Evolutionary conservation across 2,329 filamentous ascomycete species (phyloP).

Genomic region (Aspergillus neoniger): DNA sequence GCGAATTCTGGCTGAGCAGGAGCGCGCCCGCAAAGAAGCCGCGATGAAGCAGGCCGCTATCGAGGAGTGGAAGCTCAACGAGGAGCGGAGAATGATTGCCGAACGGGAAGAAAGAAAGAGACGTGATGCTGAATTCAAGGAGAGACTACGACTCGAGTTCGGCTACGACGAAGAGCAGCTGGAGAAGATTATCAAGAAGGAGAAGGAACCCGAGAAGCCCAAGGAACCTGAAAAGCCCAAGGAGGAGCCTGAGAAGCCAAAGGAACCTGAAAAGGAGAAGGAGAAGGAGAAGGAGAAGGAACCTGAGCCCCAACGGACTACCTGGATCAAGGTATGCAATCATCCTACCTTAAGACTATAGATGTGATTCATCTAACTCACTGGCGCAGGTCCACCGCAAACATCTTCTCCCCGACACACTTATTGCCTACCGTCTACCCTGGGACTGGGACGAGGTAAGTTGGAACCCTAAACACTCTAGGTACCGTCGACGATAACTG

Average conservation of each 20-base stretch:
- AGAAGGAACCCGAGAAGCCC: constrained; percentile 28
- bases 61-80: constrained; percentile 38
- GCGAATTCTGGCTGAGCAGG: constrained; percentile 40
- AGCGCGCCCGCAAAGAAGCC: constrained; percentile 32
- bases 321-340: constrained; percentile 47
- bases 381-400: constrained; percentile 45
- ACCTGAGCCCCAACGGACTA: constrained; percentile 30
- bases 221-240: constrained; percentile 22
- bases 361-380: constrained; percentile 17
- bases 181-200: constrained; percentile 43
- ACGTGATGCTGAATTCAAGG: constrained; percentile 37
- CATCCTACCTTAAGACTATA: too few species aligned
- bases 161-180: constrained; percentile 46
- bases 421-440: constrained; percentile 48
- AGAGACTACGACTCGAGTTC: constrained; percentile 43
- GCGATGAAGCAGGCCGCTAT: constrained; percentile 46
- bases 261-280: constrained; percentile 37
- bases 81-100: constrained; percentile 29
- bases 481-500: not conserved
- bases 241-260: constrained; percentile 42
- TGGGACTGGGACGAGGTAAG: constrained; percentile 53
- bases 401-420: constrained; percentile 48
- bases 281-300: constrained; percentile 27
- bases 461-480: not conserved
- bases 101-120: constrained; percentile 38